Conservation (phyloP, 225 moss, liverwort and hornwort genomes). For the Ulota crispa region DNA sequence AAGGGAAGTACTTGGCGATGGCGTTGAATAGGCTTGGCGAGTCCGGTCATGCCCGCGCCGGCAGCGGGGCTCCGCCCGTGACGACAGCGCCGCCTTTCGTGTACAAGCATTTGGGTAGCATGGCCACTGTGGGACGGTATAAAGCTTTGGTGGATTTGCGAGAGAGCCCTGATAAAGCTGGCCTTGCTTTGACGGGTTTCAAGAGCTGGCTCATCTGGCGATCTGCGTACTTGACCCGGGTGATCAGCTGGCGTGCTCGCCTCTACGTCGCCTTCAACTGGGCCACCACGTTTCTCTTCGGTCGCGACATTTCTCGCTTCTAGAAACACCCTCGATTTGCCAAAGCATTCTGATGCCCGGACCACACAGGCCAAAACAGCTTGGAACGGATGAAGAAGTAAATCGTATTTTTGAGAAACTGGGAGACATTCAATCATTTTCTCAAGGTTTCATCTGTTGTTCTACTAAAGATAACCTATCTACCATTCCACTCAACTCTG, state of each 20-base stretch:
- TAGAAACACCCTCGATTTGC: neutral
- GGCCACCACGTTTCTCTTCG: conserved; percentile 74
- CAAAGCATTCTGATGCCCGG: too few species aligned
- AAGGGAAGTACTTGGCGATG: conserved; percentile 80
- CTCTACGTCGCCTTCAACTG: conserved; percentile 83
- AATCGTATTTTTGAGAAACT: too few species aligned
- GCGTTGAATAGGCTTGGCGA: conserved; percentile 57
- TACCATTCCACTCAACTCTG: too few species aligned
- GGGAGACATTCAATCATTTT: too few species aligned
- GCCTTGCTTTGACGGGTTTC: conserved; percentile 71
- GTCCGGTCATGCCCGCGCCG: conserved; percentile 27
- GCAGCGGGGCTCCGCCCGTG: conserved; percentile 10
- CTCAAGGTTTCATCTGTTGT: too few species aligned
- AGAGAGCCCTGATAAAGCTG: conserved; percentile 50
- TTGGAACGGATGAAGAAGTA: too few species aligned
- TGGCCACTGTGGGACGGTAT: conserved; percentile 88
- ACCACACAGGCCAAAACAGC: too few species aligned
- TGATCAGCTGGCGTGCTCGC: conserved; percentile 87
- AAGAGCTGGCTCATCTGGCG: conserved; percentile 88
- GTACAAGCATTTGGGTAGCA: conserved; percentile 83
- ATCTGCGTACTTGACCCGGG: conserved; percentile 82
- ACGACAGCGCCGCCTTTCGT: conserved; percentile 43
- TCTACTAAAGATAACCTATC: too few species aligned
- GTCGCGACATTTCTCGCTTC: conserved; percentile 83
- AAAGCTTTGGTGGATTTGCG: conserved; percentile 88